Evolutionary conservation across 2,329 filamentous ascomycete species (phyloP).

Genomic region (Gyromitra esculenta): DNA sequence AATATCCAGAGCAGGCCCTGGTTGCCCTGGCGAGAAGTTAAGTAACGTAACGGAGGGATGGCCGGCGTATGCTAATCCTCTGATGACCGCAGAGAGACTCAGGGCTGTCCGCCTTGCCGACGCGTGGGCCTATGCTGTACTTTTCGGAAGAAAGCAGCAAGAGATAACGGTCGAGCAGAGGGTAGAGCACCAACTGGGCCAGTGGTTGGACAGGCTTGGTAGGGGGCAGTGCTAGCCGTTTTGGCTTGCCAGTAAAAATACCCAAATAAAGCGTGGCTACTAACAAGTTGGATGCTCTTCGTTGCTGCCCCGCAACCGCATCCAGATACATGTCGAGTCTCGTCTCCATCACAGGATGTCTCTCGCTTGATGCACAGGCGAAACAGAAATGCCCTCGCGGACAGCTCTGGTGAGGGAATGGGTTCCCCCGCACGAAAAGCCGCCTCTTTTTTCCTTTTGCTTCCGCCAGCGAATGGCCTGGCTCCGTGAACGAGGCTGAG

Average conservation of each 20-base stretch:
- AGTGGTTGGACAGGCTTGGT: neutral
- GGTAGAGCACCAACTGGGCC: too few species aligned
- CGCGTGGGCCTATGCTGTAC: neutral
- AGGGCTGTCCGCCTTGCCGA: neutral
- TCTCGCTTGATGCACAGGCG: too few species aligned
- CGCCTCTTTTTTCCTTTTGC: neutral
- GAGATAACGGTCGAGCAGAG: neutral
- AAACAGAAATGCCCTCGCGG: neutral
- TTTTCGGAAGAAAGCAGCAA: neutral
- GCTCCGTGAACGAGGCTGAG: neutral
- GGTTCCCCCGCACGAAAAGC: neutral
- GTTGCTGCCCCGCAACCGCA: too few species aligned
- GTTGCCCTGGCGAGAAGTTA: neutral
- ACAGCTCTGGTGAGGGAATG: too few species aligned
- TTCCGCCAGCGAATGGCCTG: neutral
- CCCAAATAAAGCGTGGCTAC: too few species aligned
- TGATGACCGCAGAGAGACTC: neutral
- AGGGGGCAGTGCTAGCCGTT: neutral
- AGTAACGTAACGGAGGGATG: slow-evolving; percentile 5
- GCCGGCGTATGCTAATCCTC: neutral
- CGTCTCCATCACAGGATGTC: neutral
- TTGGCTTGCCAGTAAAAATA: neutral
- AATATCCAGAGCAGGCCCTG: neutral
- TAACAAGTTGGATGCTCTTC: too few species aligned
- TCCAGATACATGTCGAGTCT: too few species aligned